phyloP scores from a whole-genome alignment of 1,284 basidiomycete species.

The Boletus hoseneyae region DNA sequence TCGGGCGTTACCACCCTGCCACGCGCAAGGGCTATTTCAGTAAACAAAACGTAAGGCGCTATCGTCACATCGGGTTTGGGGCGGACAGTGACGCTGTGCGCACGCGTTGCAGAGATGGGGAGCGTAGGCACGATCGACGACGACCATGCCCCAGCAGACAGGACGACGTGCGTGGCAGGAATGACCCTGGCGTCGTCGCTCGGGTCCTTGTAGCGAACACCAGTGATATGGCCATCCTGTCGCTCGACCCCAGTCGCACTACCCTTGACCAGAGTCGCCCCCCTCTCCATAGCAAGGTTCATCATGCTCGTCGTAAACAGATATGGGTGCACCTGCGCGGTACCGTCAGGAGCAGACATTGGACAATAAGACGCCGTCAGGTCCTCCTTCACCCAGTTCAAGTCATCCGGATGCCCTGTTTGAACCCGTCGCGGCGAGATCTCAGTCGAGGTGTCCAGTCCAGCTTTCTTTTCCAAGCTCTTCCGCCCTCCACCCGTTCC shows the following conservation, averaged over 20 bases:
- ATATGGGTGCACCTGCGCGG: conserved; percentile 82
- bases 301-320: conserved; percentile 79
- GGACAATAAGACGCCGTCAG: conserved; percentile 59
- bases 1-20: conserved; percentile 47
- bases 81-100: conserved; percentile 65
- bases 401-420: conserved; percentile 57
- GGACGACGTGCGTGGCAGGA: conserved; percentile 62
- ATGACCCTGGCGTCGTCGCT: conserved; percentile 36
- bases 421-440: conserved; percentile 17
- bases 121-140: conserved; percentile 49
- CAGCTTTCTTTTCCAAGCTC: conserved; percentile 55
- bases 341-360: conserved; percentile 56
- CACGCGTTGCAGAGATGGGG: conserved; percentile 58
- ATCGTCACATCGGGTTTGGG: conserved; percentile 42
- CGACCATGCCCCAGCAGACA: conserved; percentile 89
- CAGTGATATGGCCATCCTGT: conserved; percentile 43
- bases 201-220: conserved; percentile 48
- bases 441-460: conserved; percentile 32
- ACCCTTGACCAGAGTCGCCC: conserved; percentile 45
- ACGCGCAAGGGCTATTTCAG: conserved; percentile 47
- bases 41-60: conserved; percentile 65
- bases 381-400: conserved; percentile 59
- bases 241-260: conserved; percentile 43
- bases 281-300: conserved; percentile 57
- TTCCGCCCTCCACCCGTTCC: conserved; percentile 37